Evolutionary conservation across 2,329 filamentous ascomycete genomes (phyloP).

Genomic region (Didymella keratinophila): DNA sequence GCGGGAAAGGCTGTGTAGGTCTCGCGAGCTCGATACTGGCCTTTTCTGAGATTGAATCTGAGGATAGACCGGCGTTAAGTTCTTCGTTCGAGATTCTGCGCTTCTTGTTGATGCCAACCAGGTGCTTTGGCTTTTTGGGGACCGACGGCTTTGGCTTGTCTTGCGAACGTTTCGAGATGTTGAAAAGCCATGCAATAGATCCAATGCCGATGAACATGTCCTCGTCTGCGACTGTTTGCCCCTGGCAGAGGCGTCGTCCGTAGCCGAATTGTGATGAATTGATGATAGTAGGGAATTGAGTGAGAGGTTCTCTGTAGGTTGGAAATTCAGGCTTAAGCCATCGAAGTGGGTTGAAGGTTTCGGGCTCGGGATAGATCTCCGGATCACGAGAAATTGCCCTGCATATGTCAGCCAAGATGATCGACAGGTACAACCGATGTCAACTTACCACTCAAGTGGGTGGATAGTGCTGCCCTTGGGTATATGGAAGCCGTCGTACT

Average conservation of each 20-base stretch:
- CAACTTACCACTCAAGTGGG: constrained; percentile 54
- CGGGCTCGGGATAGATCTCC: constrained; percentile 69
- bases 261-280: constrained; percentile 64
- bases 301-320: constrained; percentile 62
- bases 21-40: constrained; percentile 26
- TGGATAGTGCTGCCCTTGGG: constrained; percentile 61
- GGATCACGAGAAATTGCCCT: constrained; percentile 64
- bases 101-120: constrained; percentile 42
- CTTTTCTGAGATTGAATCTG: constrained; percentile 34
- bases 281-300: constrained; percentile 61
- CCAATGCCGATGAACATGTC: constrained; percentile 55
- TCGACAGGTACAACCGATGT: neutral
- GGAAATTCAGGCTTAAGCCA: constrained; percentile 67
- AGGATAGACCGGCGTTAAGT: constrained; percentile 41
- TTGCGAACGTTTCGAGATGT: constrained; percentile 42
- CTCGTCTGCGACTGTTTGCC: constrained; percentile 53
- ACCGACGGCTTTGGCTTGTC: constrained; percentile 19
- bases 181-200: constrained; percentile 57
- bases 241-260: constrained; percentile 59
- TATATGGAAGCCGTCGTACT: constrained; percentile 65
- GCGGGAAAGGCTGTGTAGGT: constrained; percentile 11
- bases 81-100: constrained; percentile 49
- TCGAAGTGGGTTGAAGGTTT: constrained; percentile 65
- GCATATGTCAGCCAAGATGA: constrained; percentile 21
- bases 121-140: constrained; percentile 25